phyloP scores from a whole-genome alignment of 2,329 filamentous ascomycete genomes.

The Diaporthe ilicicola region DNA sequence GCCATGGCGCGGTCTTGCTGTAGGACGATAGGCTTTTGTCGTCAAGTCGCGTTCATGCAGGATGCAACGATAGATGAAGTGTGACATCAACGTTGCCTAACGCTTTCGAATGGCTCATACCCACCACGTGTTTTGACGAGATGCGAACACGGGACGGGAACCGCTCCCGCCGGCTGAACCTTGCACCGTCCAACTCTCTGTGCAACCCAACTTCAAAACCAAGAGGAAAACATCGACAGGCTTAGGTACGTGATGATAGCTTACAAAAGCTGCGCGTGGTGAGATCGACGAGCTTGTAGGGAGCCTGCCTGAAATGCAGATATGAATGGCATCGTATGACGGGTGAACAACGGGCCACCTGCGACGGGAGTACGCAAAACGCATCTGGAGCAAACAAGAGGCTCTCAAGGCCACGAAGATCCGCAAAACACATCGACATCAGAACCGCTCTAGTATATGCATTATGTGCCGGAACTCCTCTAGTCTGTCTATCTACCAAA shows the following conservation, averaged over 20 bases:
- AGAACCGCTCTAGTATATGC: neutral
- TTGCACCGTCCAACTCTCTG: neutral
- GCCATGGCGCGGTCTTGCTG: neutral
- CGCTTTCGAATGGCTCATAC: no score
- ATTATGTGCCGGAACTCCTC: neutral
- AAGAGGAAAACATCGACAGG: neutral
- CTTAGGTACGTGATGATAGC: neutral
- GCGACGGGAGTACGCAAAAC: no score
- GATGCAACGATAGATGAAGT: no score
- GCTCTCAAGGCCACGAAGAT: neutral
- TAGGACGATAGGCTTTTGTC: no score
- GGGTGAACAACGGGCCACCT: no score
- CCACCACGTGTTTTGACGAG: neutral
- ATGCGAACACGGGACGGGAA: neutral
- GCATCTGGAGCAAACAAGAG: neutral
- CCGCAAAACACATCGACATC: neutral
- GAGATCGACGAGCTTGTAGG: neutral
- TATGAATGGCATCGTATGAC: neutral
- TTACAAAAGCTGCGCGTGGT: neutral
- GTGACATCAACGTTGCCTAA: no score
- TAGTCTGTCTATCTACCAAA: conserved; percentile 3
- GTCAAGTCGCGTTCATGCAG: no score
- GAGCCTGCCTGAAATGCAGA: neutral
- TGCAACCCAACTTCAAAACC: no score
- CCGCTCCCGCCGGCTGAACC: neutral